These are phyloP conservation scores for Phytophthora chlamydospora DNA, from an alignment of 352 stramenopile species.

Conservation along the genomic window DNA sequence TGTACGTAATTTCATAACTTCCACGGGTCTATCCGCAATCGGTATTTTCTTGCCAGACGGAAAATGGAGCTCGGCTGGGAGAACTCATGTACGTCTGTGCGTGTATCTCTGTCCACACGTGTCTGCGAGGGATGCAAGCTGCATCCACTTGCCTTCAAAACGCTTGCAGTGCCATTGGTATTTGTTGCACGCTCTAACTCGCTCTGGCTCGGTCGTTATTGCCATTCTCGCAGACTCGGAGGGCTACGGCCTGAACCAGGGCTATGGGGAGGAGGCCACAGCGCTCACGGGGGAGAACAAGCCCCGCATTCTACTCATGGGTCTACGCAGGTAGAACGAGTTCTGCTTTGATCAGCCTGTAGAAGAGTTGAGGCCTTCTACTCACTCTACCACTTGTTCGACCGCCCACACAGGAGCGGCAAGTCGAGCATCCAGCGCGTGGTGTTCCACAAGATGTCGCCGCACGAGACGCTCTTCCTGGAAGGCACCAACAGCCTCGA, in stretches of 20 bases:
- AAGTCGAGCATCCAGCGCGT: constrained; percentile 94
- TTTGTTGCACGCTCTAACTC: constrained; percentile 15
- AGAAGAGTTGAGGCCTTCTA: neutral
- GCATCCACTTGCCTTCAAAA: neutral
- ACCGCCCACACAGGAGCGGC: constrained; percentile 57
- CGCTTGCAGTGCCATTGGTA: neutral
- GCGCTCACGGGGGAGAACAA: constrained; percentile 89
- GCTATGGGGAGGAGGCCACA: constrained; percentile 74
- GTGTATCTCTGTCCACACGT: neutral
- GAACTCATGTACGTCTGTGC: constrained; percentile 69
- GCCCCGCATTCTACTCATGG: constrained; percentile 98
- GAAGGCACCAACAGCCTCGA: constrained; percentile 89
- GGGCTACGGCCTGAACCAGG: constrained; percentile 44
- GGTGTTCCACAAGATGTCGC: constrained; percentile 99
- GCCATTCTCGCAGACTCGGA: constrained; percentile 38
- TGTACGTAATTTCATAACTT: too few species aligned
- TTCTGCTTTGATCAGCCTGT: neutral
- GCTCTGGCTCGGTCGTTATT: constrained; percentile 8
- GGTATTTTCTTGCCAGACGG: neutral
- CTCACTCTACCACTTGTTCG: neutral
- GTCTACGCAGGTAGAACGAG: constrained; percentile 79
- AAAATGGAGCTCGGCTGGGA: constrained; percentile 77
- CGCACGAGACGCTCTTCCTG: constrained; percentile 98
- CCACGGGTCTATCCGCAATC: too few species aligned
- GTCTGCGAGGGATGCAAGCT: neutral